Evolutionary conservation across 2,329 filamentous ascomycete species (phyloP), one percentile per base, ranked within the genome.

Genomic region (Chaetomiaceae sp.): DNA sequence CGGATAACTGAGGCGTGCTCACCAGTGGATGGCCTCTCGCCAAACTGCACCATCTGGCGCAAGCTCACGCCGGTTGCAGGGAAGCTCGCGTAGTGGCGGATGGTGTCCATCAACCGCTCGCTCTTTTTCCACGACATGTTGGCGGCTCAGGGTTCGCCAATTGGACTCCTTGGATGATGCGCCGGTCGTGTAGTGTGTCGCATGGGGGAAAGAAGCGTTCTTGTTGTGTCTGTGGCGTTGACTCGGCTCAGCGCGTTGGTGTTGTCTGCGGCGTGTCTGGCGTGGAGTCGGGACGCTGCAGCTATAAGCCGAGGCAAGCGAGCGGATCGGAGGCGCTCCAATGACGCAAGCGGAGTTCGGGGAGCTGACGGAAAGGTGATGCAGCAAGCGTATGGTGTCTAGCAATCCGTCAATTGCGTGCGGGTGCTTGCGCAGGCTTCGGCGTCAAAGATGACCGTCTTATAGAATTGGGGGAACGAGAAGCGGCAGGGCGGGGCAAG

Each of bases 11-110:
- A 51, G 29, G 25, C n/a, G 39, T 53, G 71, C 80, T 66, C 77
- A 94, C 89, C 90, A 64, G 85, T 89, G 15, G 91, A 96, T 49
- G 92, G 91, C 70, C 85, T 89, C 76, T 96, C 91, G 68, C 92
- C 92, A 71, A 97, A 97, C 72, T 97, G 92, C 55, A 97, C 92
- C 94, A 99, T 99, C 80, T 99, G 94, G 71, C 94, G 84, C 72
- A 99, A 80, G 70, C 91, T 96, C 65, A 95, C 89, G 66, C 94
- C 94, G 14, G 94, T 99, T 57, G 94, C 94, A 61, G 94, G 94
- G 73, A 97, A 99, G 73, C 85, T 90, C 71, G 91, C 89, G 81
- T 96, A 96, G 75, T 96, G 91, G 73, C 87, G 85, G 85, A 96
- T 96, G 78, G 88, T 96, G 65, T 94, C 88, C 89, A 96, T 94